Base-by-base conservation (phyloP, 2,329 filamentous ascomycete genomes). In the Trichoderma guizhouense region DNA sequence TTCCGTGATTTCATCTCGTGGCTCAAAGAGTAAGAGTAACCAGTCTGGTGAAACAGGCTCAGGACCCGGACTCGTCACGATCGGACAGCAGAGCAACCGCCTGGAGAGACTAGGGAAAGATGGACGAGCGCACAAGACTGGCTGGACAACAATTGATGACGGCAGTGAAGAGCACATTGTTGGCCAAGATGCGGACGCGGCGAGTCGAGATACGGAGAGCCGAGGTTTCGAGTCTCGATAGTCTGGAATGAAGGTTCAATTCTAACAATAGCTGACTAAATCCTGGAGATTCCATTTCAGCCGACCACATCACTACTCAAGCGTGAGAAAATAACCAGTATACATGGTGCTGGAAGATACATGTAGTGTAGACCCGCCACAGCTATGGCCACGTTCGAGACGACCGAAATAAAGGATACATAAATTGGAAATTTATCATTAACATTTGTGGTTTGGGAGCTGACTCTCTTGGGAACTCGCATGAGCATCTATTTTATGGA, bases 141-240 rank as follows among this genome's bases (percentile, higher is more conserved):
- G 75, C 1, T 76, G 76, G 76, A 76, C 75, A 1, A 73, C 73
- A 1, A 76, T 77, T 18, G 75, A 74, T 28, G 72, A 74, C 21
- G 74, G 76, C 62, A 64, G 61, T 12, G 75, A 77, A 21, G 76
- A 77, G 63, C 69, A 64, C 43, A 74, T 75, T 14, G 53, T 73
- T 62, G 68, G 69, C n/a, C 36, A 12, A 32, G 39, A 65, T 47
- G 51, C 7, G 18, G 32, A 36, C 11, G 9, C 30, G 4, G 57
- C 30, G 3, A 60, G 30, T 21, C 57, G 26, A 11, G 26, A 57
- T n/a, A 39, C 32, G 3, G 30, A 12, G n/a, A 18, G 12, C 2
- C 58, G 30, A 39, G 18, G 14, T 24, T 0, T 34, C 9, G 55
- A 60, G 55, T 21, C 28, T 11, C 8, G 55, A 11, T 60, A 60